A percentile compares a stretch with the other conserved stretches of the same genome.
phyloP scores from a whole-genome alignment of 2,329 filamentous ascomycete genomes.

The Xylariaceae sp. region DNA sequence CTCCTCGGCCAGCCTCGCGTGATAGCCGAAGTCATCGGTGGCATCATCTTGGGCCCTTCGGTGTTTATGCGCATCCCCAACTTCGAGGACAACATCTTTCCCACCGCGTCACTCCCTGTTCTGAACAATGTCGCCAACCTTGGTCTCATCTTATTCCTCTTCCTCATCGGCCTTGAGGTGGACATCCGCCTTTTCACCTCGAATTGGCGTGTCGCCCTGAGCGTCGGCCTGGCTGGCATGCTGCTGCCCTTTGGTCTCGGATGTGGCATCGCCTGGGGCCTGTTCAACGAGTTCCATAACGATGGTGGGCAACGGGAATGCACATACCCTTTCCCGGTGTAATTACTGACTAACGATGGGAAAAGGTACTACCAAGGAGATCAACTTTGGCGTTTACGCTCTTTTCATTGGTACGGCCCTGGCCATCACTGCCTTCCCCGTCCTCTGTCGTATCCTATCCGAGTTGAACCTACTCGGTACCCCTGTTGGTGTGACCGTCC shows the following conservation, averaged over 20 bases:
- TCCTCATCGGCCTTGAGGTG: constrained; percentile 71
- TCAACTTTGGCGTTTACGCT: constrained; percentile 38
- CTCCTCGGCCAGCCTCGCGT: constrained; percentile 70
- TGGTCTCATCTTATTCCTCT: constrained; percentile 68
- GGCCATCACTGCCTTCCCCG: constrained; percentile 87
- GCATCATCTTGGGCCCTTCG: constrained; percentile 69
- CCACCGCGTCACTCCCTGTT: constrained; percentile 59
- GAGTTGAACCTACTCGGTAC: constrained; percentile 83
- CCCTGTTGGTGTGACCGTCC: constrained; percentile 81
- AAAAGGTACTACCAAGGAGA: constrained; percentile 21
- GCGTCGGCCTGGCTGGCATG: constrained; percentile 68
- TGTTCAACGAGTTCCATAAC: constrained; percentile 61
- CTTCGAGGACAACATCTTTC: constrained; percentile 65
- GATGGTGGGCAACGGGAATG: no score
- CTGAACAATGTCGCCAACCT: constrained; percentile 67
- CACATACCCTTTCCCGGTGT: no score
- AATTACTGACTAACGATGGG: no score
- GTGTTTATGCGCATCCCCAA: constrained; percentile 70
- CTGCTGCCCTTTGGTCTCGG: constrained; percentile 68
- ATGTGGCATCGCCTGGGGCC: constrained; percentile 63
- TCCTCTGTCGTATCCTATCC: constrained; percentile 88
- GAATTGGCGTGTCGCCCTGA: constrained; percentile 67
- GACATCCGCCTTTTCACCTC: constrained; percentile 63
- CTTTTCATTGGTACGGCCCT: constrained; percentile 91
- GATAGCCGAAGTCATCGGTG: constrained; percentile 73